Percentiles rank a stretch among this genome's conserved stretches.
Conservation (phyloP, 306 rosid species). For the Biancaea sappan region DNA sequence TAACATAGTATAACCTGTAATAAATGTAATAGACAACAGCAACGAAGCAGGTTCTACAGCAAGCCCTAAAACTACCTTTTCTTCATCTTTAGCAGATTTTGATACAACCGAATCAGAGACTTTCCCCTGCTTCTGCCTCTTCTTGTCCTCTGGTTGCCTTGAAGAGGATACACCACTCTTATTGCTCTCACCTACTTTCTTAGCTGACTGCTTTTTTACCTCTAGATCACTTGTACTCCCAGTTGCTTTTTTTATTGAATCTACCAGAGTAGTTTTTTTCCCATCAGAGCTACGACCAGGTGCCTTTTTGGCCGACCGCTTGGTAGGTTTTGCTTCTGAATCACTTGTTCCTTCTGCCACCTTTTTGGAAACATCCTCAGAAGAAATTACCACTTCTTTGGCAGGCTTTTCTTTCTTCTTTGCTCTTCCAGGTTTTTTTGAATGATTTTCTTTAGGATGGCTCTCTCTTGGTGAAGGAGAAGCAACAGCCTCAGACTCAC, state of each 20-base stretch:
- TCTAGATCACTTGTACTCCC: slow-evolving; percentile 50
- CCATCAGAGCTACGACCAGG: slow-evolving; percentile 40
- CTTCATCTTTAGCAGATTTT: slow-evolving; percentile 55
- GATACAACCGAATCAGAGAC: slow-evolving; percentile 43
- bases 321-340: slow-evolving; percentile 57
- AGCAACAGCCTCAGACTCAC: slow-evolving; percentile 56
- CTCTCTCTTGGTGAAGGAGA: slow-evolving; percentile 50
- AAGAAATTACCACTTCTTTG: slow-evolving; percentile 44
- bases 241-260: slow-evolving; percentile 53
- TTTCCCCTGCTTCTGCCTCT: slow-evolving; percentile 52
- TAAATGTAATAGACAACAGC: slow-evolving; percentile 4
- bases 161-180: slow-evolving; percentile 53
- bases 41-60: slow-evolving; percentile 17
- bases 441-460: slow-evolving; percentile 51
- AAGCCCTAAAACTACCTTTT: slow-evolving; percentile 48
- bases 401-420: slow-evolving; percentile 54
- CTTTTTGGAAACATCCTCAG: slow-evolving; percentile 51
- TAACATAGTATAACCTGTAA: not conserved
- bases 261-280: slow-evolving; percentile 42
- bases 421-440: slow-evolving; percentile 47
- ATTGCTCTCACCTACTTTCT: slow-evolving; percentile 50
- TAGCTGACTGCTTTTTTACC: slow-evolving; percentile 48
- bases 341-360: slow-evolving; percentile 59
- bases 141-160: slow-evolving; percentile 58
- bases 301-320: slow-evolving; percentile 50